A percentile compares a stretch with the other conserved stretches of the same genome.
Conservation (phyloP, 148 eudicot genomes). For the Arctostaphylos glauca region DNA sequence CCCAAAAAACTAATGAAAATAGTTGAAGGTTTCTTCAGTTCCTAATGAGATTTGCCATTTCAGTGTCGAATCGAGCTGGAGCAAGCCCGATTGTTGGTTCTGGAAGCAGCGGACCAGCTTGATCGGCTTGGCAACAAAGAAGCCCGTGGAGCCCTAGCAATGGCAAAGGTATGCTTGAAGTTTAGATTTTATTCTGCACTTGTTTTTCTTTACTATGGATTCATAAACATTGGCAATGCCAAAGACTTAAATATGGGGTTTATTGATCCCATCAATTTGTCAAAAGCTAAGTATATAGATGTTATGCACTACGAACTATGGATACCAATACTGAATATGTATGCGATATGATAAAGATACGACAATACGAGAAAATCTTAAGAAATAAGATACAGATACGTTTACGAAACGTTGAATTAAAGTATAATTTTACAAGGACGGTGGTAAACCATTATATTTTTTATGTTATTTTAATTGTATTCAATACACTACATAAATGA, state of each 20-base stretch:
- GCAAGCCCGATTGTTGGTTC: slow-evolving; percentile 75
- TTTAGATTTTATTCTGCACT: background rate
- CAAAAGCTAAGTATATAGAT: background rate
- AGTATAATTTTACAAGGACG: no score
- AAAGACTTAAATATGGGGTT: background rate
- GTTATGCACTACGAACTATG: no score
- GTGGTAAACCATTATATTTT: no score
- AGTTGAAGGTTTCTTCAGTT: background rate
- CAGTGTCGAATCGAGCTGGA: slow-evolving; percentile 95
- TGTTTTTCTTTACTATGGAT: background rate
- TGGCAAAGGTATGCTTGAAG: slow-evolving; percentile 83
- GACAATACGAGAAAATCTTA: no score
- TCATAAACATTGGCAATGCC: background rate
- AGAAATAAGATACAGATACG: no score
- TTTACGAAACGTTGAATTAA: no score
- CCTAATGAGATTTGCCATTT: slow-evolving; percentile 3
- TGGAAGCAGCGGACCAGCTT: slow-evolving; percentile 96
- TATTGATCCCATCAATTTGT: background rate
- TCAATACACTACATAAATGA: no score
- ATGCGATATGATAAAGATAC: no score
- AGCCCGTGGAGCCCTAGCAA: slow-evolving; percentile 87
- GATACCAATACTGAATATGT: no score
- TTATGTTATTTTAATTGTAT: no score
- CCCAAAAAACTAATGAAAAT: background rate
- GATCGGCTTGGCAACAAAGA: slow-evolving; percentile 91